phyloP scores from a whole-genome alignment of 768 basidiomycete genomes.

The Kwoniella sp. region DNA sequence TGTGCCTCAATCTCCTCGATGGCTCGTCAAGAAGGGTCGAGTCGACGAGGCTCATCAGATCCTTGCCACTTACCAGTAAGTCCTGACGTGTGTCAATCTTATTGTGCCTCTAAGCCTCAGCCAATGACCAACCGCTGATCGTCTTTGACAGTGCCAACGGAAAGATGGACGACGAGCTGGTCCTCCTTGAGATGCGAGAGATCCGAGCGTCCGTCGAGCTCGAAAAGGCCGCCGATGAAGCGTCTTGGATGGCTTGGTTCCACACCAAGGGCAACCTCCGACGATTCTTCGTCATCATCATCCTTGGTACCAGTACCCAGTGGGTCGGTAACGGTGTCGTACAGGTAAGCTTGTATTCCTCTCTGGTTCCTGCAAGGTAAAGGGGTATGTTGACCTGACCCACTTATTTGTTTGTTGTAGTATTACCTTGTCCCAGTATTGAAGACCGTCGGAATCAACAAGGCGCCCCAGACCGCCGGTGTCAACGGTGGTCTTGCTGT shows the following conservation, averaged over 20 bases:
- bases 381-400: no score
- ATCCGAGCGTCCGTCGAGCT: slow-evolving; percentile 37
- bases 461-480: slow-evolving; percentile 41
- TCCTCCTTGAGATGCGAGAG: slow-evolving; percentile 44
- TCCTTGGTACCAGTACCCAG: slow-evolving; percentile 33
- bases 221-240: slow-evolving; percentile 28
- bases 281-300: slow-evolving; percentile 35
- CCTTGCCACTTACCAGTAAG: slow-evolving; percentile 46
- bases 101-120: background rate
- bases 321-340: slow-evolving; percentile 38
- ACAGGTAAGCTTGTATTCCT: background rate
- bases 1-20: slow-evolving; percentile 43
- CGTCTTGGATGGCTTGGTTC: slow-evolving; percentile 24
- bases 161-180: slow-evolving; percentile 44
- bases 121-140: background rate
- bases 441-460: slow-evolving; percentile 39
- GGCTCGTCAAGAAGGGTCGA: slow-evolving; percentile 42
- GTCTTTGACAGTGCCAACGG: slow-evolving; percentile 35
- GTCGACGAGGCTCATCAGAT: slow-evolving; percentile 43
- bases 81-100: background rate
- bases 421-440: slow-evolving; percentile 45
- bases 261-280: slow-evolving; percentile 32
- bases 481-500: slow-evolving; percentile 50
- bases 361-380: background rate
- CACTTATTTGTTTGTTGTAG: background rate